Conservation (phyloP, 768 basidiomycete genomes). For the Suillus placidus region DNA sequence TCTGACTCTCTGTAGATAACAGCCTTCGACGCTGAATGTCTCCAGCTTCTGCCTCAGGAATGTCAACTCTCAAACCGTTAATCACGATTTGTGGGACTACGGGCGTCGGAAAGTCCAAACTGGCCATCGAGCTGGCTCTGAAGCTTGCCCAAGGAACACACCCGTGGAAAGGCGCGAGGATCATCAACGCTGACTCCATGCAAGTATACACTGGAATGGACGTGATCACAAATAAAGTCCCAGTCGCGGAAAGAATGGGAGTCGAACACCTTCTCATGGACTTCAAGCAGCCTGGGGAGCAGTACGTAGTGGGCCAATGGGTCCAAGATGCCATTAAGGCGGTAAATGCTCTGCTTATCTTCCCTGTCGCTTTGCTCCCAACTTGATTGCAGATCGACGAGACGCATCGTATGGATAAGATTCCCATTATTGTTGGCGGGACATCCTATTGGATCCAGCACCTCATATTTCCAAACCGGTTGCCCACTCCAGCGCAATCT, state of each 20-base stretch:
- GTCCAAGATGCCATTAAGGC: conserved; percentile 75
- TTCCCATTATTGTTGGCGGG: conserved; percentile 94
- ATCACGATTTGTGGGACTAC: conserved; percentile 93
- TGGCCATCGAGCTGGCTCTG: conserved; percentile 86
- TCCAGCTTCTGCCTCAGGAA: conserved; percentile 9
- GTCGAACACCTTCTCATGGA: conserved; percentile 90
- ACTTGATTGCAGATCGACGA: conserved; percentile 64
- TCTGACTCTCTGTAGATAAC: not conserved
- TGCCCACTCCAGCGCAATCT: conserved; percentile 35
- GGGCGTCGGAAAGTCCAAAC: conserved; percentile 92
- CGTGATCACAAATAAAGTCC: conserved; percentile 92
- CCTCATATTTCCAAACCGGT: conserved; percentile 83
- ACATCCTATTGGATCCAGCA: conserved; percentile 99
- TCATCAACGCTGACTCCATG: conserved; percentile 98
- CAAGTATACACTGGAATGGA: conserved; percentile 93
- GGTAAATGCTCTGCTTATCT: conserved; percentile 49
- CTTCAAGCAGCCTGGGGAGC: conserved; percentile 84
- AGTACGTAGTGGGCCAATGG: conserved; percentile 88
- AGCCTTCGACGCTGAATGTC: not conserved
- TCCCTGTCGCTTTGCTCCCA: conserved; percentile 1
- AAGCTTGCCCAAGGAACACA: conserved; percentile 43
- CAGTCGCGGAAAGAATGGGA: conserved; percentile 71
- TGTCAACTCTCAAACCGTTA: conserved; percentile 56
- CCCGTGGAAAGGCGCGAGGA: conserved; percentile 61
- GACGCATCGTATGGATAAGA: conserved; percentile 57